Percentiles rank a stretch among this genome's conserved stretches.
Evolutionary conservation across 495 filamentous ascomycete species (phyloP).

Genomic region (Xylaria telfairii): DNA sequence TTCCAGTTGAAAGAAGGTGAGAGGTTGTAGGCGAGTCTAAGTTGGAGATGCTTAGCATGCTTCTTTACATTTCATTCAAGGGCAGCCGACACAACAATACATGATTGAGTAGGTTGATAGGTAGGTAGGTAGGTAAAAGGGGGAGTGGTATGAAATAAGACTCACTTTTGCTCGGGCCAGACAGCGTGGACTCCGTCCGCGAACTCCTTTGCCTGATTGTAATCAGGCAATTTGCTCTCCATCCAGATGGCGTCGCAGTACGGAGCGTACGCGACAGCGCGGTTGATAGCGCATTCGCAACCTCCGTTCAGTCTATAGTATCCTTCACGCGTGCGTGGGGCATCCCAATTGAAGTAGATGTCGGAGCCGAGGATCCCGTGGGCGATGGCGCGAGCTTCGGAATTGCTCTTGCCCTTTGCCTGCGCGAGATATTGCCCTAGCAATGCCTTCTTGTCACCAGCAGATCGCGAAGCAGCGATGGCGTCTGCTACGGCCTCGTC

Average conservation of each 20-base stretch:
- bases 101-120: too few relatives aligned
- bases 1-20: conserved; percentile 99
- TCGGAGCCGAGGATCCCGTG: conserved; percentile 81
- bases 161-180: conserved; percentile 95
- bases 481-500: conserved; percentile 83
- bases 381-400: conserved; percentile 82
- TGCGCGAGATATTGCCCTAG: conserved; percentile 67
- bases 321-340: conserved; percentile 87
- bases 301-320: conserved; percentile 93
- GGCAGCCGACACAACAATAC: too few relatives aligned
- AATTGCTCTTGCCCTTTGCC: conserved; percentile 83
- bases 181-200: conserved; percentile 92
- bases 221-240: conserved; percentile 97
- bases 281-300: conserved; percentile 89
- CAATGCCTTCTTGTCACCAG: conserved; percentile 70
- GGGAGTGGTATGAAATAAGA: conserved; percentile 21
- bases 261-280: conserved; percentile 89
- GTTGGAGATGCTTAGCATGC: conserved; percentile 25
- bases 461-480: conserved; percentile 63
- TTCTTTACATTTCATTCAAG: not conserved
- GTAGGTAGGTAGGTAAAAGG: not conserved
- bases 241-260: conserved; percentile 98
- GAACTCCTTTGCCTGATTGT: conserved; percentile 89
- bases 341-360: conserved; percentile 92
- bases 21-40: conserved; percentile 91